Evolutionary conservation across 1,284 basidiomycete genomes (phyloP).

Genomic region (Malassezia sp.): DNA sequence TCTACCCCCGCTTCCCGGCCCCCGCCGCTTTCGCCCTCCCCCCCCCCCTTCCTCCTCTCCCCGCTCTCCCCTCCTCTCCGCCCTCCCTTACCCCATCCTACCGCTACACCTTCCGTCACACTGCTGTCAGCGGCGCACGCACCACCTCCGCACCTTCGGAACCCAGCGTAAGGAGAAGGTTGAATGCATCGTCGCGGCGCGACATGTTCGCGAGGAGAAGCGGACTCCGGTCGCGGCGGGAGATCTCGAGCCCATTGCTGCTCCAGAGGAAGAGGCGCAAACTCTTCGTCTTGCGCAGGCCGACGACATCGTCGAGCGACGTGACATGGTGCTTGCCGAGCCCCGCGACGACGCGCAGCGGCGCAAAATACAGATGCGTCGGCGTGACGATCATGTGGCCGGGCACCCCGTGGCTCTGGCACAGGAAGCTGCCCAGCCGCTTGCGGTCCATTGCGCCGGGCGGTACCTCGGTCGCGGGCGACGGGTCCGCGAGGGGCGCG

Average conservation of each 20-base stretch:
- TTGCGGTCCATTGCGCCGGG: conserved; percentile 15
- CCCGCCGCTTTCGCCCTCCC: no score
- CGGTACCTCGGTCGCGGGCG: background rate
- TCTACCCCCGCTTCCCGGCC: no score
- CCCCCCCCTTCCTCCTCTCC: no score
- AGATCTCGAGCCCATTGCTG: conserved; percentile 35
- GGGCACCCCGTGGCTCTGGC: conserved; percentile 41
- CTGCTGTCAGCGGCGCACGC: background rate
- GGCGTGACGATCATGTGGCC: conserved; percentile 40
- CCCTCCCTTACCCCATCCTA: no score
- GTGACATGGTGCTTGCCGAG: conserved; percentile 27
- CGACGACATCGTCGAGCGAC: conserved; percentile 29
- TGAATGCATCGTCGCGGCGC: conserved; percentile 43
- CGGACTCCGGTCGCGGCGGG: conserved; percentile 26
- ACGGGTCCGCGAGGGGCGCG: background rate
- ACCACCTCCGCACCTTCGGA: conserved; percentile 7
- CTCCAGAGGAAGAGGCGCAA: conserved; percentile 36
- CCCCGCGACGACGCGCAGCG: conserved; percentile 28
- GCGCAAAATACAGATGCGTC: conserved; percentile 35
- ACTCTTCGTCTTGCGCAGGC: conserved; percentile 39
- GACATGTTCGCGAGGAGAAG: conserved; percentile 35
- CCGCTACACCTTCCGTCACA: conserved; percentile 7
- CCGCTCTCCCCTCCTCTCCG: no score
- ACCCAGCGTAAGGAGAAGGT: conserved; percentile 36
- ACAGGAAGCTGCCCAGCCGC: conserved; percentile 44